Evolutionary conservation across 2,329 filamentous ascomycete genomes (phyloP).

Genomic region (Pseudocercospora fijiensis): DNA sequence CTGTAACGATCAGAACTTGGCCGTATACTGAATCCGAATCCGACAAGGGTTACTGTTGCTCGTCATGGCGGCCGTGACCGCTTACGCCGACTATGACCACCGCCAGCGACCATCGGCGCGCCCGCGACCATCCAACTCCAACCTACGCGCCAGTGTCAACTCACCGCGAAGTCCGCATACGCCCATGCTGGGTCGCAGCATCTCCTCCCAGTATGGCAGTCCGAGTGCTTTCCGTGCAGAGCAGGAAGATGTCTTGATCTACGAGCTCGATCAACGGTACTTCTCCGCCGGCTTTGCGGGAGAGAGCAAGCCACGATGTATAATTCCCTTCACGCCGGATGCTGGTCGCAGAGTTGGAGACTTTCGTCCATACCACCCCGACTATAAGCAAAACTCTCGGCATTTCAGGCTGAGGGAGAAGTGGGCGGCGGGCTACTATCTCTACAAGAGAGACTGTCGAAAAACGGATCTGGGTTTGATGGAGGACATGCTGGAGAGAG

Average conservation of each 20-base stretch:
- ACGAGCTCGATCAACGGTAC: conserved; percentile 79
- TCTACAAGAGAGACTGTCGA: conserved; percentile 69
- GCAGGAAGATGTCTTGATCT: conserved; percentile 80
- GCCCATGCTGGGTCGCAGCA: conserved; percentile 62
- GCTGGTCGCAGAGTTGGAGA: conserved; percentile 76
- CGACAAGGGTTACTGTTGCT: neutral
- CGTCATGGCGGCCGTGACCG: neutral
- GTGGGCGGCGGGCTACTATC: conserved; percentile 67
- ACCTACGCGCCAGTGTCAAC: conserved; percentile 8
- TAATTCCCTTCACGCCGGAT: conserved; percentile 70
- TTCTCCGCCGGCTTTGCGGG: conserved; percentile 83
- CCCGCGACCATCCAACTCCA: conserved; percentile 22
- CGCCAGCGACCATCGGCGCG: conserved; percentile 18
- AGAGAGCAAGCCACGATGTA: conserved; percentile 71
- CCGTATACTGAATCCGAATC: neutral
- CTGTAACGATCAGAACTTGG: neutral
- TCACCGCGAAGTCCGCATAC: conserved; percentile 42
- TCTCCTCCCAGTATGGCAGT: conserved; percentile 58
- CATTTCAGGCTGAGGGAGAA: conserved; percentile 50
- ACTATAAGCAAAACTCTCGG: conserved; percentile 14
- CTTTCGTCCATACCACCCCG: conserved; percentile 56
- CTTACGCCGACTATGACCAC: conserved; percentile 22
- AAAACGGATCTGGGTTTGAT: conserved; percentile 74
- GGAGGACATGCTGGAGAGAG: conserved; percentile 81
- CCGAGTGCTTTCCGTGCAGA: conserved; percentile 58